phyloP scores from a whole-genome alignment of 2,329 filamentous ascomycete species.

The Calonectria honghensis region DNA sequence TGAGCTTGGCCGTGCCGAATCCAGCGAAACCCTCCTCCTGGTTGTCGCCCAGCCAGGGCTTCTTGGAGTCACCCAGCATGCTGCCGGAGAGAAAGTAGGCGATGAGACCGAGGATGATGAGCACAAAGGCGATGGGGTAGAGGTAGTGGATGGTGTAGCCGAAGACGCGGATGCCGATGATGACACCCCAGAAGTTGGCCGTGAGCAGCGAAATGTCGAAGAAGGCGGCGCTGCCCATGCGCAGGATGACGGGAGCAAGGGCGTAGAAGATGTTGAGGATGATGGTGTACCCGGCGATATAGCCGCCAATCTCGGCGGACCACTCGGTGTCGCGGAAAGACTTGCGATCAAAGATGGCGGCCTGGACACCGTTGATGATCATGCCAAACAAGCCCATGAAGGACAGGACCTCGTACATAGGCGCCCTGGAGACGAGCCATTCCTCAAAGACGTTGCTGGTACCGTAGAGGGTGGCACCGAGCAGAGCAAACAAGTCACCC shows the following conservation, averaged over 20 bases:
- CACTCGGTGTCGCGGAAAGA: constrained; percentile 80
- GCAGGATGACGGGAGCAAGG: constrained; percentile 89
- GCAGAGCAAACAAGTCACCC: constrained; percentile 92
- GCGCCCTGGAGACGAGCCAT: constrained; percentile 90
- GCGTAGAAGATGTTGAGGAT: constrained; percentile 90
- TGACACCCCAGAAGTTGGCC: constrained; percentile 97
- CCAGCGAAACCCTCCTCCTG: constrained; percentile 89
- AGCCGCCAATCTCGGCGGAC: constrained; percentile 83
- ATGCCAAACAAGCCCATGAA: constrained; percentile 93
- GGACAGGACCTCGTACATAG: constrained; percentile 93
- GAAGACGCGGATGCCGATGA: constrained; percentile 93
- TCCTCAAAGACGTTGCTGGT: constrained; percentile 94
- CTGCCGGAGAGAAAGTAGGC: constrained; percentile 91
- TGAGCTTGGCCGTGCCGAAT: constrained; percentile 88
- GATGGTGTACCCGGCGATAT: constrained; percentile 92
- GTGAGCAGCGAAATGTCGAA: constrained; percentile 97
- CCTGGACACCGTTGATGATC: constrained; percentile 93
- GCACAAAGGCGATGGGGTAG: constrained; percentile 96
- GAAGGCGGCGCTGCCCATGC: constrained; percentile 93
- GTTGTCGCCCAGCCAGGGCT: constrained; percentile 94
- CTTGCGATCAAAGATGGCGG: constrained; percentile 90
- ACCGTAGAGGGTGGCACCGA: constrained; percentile 94
- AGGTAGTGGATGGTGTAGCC: constrained; percentile 87
- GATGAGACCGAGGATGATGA: constrained; percentile 90
- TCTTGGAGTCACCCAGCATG: constrained; percentile 89